phyloP scores from a whole-genome alignment of 352 stramenopile genomes.

The Pilasporangium apinafurcum region DNA sequence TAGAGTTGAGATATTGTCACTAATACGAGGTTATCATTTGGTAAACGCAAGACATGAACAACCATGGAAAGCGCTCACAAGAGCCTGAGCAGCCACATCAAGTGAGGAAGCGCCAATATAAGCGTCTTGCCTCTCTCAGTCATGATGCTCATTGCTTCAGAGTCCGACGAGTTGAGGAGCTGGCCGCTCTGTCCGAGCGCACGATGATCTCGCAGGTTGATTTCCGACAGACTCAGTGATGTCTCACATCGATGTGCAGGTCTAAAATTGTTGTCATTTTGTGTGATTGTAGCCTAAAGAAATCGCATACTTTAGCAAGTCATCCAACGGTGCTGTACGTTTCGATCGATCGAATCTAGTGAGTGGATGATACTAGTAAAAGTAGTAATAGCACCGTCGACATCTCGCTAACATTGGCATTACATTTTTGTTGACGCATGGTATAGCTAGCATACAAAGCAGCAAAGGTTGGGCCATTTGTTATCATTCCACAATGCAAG shows the following conservation, averaged over 20 bases:
- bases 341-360: conserved; percentile 71
- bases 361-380: not conserved
- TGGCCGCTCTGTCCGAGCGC: conserved; percentile 5
- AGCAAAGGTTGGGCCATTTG: conserved; percentile 7
- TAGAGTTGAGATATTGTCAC: no score
- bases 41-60: no score
- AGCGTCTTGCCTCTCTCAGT: no score
- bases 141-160: conserved; percentile 23
- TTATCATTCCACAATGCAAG: not conserved
- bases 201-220: conserved; percentile 12
- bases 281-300: conserved; percentile 33
- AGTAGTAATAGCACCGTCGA: no score
- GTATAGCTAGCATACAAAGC: conserved; percentile 25
- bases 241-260: not conserved
- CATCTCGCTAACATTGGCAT: not conserved
- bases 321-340: conserved; percentile 20
- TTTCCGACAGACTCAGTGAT: not conserved
- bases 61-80: no score
- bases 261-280: not conserved
- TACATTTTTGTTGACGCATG: not conserved
- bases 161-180: conserved; percentile 17
- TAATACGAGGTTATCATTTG: no score
- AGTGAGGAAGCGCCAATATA: no score
- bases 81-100: no score
- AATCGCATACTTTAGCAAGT: conserved; percentile 65